Base-by-base conservation (phyloP, 495 filamentous ascomycete genomes). In the Tuber brumale region DNA sequence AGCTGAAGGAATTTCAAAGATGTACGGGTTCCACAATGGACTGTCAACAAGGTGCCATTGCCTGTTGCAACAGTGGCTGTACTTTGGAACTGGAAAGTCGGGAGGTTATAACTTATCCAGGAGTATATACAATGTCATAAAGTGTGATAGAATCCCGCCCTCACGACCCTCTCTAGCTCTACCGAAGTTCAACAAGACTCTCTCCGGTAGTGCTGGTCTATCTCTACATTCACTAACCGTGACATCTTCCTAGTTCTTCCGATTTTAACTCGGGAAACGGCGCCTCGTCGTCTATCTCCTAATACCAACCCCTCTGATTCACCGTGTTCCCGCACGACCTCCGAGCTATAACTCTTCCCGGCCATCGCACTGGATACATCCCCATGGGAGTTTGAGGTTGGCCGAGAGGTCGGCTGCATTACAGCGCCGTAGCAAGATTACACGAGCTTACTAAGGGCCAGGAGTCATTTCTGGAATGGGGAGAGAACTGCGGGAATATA, bases 1-100 rank as follows among this genome's bases (percentile, higher is more conserved):
- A 44, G 51, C 9, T 48, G 46, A 77, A 95, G 92, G 90, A 90
- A 84, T 99, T 95, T 82, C 94, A 98, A 81, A 87, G 88, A 57
- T 99, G 95, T 82, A 92, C 92, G 31, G 94, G 88, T 83, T n/a
- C n/a, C n/a, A n/a, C n/a, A n/a, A n/a, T n/a, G n/a, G n/a, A n/a
- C n/a, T n/a, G n/a, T n/a, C n/a, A n/a, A n/a, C n/a, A n/a, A n/a
- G n/a, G n/a, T n/a, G n/a, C n/a, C n/a, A n/a, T n/a, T n/a, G n/a
- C n/a, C n/a, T n/a, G n/a, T n/a, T n/a, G n/a, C n/a, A n/a, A n/a
- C n/a, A n/a, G n/a, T n/a, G n/a, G n/a, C n/a, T n/a, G n/a, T n/a
- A n/a, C n/a, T n/a, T n/a, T n/a, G n/a, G n/a, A n/a, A n/a, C n/a
- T n/a, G n/a, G n/a, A n/a, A n/a, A n/a, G n/a, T n/a, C n/a, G n/a